Evolutionary conservation across 495 filamentous ascomycete species (phyloP).

Genomic region (Sordaria brevicollis): DNA sequence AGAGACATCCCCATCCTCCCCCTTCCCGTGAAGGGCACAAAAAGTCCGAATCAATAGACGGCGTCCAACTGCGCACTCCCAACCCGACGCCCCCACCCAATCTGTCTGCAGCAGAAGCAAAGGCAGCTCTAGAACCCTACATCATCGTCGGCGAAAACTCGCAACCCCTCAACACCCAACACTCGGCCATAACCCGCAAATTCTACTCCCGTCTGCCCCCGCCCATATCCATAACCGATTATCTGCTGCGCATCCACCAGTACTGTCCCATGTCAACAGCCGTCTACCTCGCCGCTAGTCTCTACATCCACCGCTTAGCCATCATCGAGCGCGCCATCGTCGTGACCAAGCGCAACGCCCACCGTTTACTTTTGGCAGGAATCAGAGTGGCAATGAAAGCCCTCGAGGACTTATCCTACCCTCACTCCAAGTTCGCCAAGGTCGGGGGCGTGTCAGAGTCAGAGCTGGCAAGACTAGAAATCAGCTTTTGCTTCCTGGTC

Average conservation of each 20-base stretch:
- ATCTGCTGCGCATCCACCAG: conserved; percentile 73
- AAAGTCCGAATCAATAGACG: conserved; percentile 23
- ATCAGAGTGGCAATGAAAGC: conserved; percentile 87
- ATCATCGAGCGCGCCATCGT: conserved; percentile 61
- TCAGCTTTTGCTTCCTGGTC: conserved; percentile 79
- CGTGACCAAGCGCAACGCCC: conserved; percentile 72
- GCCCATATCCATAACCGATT: conserved; percentile 70
- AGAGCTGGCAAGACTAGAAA: conserved; percentile 75
- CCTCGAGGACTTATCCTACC: conserved; percentile 78
- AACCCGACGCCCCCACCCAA: conserved; percentile 13
- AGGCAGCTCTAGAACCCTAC: conserved; percentile 30
- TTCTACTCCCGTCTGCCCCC: conserved; percentile 87
- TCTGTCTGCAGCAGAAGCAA: conserved; percentile 4
- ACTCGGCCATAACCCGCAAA: conserved; percentile 71
- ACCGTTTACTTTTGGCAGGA: conserved; percentile 76
- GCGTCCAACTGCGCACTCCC: conserved; percentile 30
- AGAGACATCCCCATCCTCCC: conserved; percentile 2
- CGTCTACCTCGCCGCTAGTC: conserved; percentile 83
- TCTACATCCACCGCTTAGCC: conserved; percentile 78
- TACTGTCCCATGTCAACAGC: conserved; percentile 95
- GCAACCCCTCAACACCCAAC: conserved; percentile 56
- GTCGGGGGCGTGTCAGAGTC: conserved; percentile 79
- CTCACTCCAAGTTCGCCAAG: conserved; percentile 70
- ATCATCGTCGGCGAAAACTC: conserved; percentile 50
- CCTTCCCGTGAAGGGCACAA: neutral